Percentiles rank a stretch among this genome's conserved stretches.
phyloP scores from a whole-genome alignment of 2,329 filamentous ascomycete genomes.

The Zymoseptoria pseudotritici region DNA sequence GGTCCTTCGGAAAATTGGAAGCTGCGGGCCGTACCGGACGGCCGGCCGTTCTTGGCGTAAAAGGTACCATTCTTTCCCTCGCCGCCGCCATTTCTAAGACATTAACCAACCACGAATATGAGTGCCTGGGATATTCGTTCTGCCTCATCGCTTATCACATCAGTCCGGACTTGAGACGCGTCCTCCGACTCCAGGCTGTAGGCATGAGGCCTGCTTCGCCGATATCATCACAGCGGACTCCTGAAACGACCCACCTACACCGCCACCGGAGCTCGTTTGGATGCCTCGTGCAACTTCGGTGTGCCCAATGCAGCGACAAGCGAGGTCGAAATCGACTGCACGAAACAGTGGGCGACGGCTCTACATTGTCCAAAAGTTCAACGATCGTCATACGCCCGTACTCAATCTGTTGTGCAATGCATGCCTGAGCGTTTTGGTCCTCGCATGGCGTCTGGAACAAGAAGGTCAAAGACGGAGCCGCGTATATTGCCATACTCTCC shows the following conservation, averaged over 20 bases:
- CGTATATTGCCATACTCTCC: neutral
- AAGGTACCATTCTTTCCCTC: neutral
- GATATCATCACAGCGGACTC: neutral
- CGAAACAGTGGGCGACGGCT: neutral
- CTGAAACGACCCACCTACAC: neutral
- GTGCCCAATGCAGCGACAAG: neutral
- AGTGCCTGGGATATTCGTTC: neutral
- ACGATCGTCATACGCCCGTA: neutral
- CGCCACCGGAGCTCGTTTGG: neutral
- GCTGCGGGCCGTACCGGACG: too few species aligned
- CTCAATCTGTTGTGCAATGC: neutral
- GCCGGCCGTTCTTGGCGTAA: neutral
- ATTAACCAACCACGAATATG: neutral
- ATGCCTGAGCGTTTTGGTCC: neutral
- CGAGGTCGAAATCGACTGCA: neutral
- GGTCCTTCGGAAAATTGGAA: neutral
- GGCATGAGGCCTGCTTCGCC: neutral
- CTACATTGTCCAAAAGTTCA: neutral
- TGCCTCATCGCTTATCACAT: neutral
- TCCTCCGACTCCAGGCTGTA: neutral
- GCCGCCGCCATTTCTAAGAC: neutral
- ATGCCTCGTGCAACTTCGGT: neutral
- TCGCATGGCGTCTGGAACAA: neutral
- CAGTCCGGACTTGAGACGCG: neutral
- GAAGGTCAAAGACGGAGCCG: too few species aligned